Conservation (phyloP, 805 yeast genomes). For the Yarrowia sp. region DNA sequence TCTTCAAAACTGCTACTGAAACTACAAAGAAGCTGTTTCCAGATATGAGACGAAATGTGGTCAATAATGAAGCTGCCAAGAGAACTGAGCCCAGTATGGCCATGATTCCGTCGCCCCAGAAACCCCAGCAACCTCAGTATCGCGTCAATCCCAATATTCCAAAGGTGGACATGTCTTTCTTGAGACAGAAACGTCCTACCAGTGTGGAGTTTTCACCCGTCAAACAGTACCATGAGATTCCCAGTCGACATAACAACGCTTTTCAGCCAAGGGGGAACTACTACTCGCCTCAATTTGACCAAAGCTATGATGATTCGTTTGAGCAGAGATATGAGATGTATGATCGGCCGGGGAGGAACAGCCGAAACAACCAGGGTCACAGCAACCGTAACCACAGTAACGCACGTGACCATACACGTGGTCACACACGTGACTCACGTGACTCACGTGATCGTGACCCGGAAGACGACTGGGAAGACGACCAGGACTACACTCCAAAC, state of each 20-base stretch:
- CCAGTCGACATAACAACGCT: background rate
- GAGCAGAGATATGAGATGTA: slow-evolving; percentile 7
- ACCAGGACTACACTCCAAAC: slow-evolving; percentile 1
- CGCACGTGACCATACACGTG: background rate
- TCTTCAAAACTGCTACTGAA: background rate
- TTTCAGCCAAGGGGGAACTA: slow-evolving; percentile 1
- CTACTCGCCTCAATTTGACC: slow-evolving; percentile 2
- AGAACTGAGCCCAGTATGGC: slow-evolving; percentile 1
- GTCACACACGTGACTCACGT: no score
- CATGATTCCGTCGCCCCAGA: slow-evolving; percentile 14
- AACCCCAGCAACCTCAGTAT: background rate
- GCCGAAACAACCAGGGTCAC: background rate
- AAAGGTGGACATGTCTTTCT: slow-evolving; percentile 13
- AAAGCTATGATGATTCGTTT: background rate
- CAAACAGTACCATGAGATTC: slow-evolving; percentile 19
- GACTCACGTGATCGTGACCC: background rate
- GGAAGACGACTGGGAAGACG: slow-evolving; percentile 18
- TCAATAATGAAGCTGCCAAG: background rate
- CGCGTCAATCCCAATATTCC: slow-evolving; percentile 11
- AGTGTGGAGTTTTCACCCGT: slow-evolving; percentile 16
- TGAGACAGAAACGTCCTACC: slow-evolving; percentile 4
- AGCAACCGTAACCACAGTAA: background rate
- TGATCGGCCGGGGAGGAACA: background rate
- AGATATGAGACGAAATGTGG: slow-evolving; percentile 20
- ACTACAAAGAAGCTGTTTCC: background rate